phyloP scores from a whole-genome alignment of 331 rosid species.

The Prunus yedoensis region DNA sequence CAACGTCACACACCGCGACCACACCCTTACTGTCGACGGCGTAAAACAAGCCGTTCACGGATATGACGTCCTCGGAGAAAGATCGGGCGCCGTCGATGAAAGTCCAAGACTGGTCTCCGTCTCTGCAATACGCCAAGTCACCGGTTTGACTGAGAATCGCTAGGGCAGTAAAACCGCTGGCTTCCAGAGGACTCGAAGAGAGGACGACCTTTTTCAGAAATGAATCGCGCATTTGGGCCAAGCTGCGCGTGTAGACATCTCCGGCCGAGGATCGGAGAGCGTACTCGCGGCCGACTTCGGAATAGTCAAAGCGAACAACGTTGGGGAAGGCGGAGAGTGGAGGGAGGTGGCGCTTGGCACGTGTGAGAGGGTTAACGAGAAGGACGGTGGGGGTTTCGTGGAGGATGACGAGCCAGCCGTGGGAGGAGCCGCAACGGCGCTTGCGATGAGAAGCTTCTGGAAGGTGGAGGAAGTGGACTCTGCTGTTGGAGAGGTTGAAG shows the following conservation, averaged over 20 bases:
- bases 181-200: constrained; percentile 38
- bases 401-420: constrained; percentile 62
- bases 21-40: constrained; percentile 54
- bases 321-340: constrained; percentile 60
- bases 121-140: constrained; percentile 42
- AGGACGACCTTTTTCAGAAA: constrained; percentile 54
- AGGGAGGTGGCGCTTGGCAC: constrained; percentile 48
- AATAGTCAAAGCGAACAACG: constrained; percentile 43
- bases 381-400: constrained; percentile 53
- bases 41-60: constrained; percentile 41
- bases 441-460: constrained; percentile 44
- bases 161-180: constrained; percentile 36
- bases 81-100: constrained; percentile 30
- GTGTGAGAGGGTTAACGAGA: constrained; percentile 58
- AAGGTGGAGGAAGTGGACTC: constrained; percentile 51
- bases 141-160: constrained; percentile 48
- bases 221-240: constrained; percentile 58
- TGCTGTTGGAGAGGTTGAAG: constrained; percentile 46
- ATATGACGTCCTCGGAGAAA: constrained; percentile 52
- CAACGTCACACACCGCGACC: constrained; percentile 47
- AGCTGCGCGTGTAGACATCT: constrained; percentile 20
- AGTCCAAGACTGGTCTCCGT: constrained; percentile 48
- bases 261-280: constrained; percentile 31
- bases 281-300: constrained; percentile 59
- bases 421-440: constrained; percentile 68